phyloP scores from a whole-genome alignment of 2,329 filamentous ascomycete species.

The Aspergillus sp. region DNA sequence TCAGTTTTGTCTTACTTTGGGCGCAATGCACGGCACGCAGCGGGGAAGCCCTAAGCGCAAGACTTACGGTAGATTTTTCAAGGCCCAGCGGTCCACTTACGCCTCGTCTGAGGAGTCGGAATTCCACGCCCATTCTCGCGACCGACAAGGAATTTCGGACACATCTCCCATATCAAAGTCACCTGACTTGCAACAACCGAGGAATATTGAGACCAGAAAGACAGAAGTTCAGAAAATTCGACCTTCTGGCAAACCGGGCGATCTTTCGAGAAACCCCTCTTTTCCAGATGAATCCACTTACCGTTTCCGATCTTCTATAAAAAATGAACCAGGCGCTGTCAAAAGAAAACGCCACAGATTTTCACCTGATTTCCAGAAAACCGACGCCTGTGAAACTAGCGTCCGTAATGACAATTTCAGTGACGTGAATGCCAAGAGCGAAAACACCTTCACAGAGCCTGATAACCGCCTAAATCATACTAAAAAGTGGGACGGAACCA shows the following conservation, averaged over 20 bases:
- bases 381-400: background rate
- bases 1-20: background rate
- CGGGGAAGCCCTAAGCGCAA: slow-evolving; percentile 24
- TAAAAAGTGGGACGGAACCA: background rate
- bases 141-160: no score
- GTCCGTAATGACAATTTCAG: background rate
- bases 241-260: background rate
- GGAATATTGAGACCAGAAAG: no score
- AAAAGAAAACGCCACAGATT: slow-evolving; percentile 8
- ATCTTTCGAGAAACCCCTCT: background rate
- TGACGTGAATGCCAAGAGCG: background rate
- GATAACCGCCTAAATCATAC: background rate
- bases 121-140: no score
- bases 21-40: slow-evolving; percentile 6
- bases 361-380: background rate
- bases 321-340: background rate
- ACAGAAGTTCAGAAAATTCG: background rate
- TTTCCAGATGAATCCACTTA: background rate
- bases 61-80: slow-evolving; percentile 32
- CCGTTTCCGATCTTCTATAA: background rate
- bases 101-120: no score
- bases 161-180: no score
- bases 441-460: background rate
- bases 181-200: no score
- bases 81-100: slow-evolving; percentile 2